These are phyloP conservation scores for Trichosporon ovoides DNA, from an alignment of 1,284 basidiomycete species.

Conservation along the genomic window DNA sequence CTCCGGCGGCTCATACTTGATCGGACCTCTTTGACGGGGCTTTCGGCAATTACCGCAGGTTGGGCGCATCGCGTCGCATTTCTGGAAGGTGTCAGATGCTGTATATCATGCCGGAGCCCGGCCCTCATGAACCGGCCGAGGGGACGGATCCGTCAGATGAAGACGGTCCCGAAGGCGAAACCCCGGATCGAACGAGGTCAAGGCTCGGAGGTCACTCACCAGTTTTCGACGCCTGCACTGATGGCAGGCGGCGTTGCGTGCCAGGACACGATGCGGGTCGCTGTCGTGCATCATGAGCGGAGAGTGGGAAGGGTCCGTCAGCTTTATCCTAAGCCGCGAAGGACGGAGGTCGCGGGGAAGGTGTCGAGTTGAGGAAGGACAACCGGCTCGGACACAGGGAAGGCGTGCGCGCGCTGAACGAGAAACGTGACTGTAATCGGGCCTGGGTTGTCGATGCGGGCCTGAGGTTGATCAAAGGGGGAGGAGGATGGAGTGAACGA, in stretches of 20 bases:
- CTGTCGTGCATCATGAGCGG: conserved; percentile 13
- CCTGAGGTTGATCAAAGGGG: too few relatives aligned
- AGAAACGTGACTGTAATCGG: too few relatives aligned
- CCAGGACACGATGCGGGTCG: conserved; percentile 28
- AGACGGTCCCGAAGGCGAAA: too few relatives aligned
- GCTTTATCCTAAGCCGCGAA: neutral
- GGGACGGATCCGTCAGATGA: too few relatives aligned
- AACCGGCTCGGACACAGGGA: too few relatives aligned
- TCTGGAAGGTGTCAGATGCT: conserved; percentile 24
- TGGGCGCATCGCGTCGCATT: conserved; percentile 42
- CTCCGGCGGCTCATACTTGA: conserved; percentile 22
- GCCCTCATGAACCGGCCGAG: too few relatives aligned
- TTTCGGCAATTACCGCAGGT: conserved; percentile 40
- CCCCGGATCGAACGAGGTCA: too few relatives aligned
- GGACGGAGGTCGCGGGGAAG: neutral
- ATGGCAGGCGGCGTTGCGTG: conserved; percentile 43
- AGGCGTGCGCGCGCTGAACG: too few relatives aligned
- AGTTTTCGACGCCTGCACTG: conserved; percentile 41
- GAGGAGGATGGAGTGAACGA: too few relatives aligned
- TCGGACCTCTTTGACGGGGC: conserved; percentile 30
- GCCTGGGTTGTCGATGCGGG: too few relatives aligned
- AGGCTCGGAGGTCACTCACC: conserved; percentile 28
- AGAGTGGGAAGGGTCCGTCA: neutral
- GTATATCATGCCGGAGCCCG: too few relatives aligned
- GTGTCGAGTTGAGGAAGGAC: too few relatives aligned